phyloP scores from a whole-genome alignment of 1,139 yeast species.

The Saccharomycopsis phalli region DNA sequence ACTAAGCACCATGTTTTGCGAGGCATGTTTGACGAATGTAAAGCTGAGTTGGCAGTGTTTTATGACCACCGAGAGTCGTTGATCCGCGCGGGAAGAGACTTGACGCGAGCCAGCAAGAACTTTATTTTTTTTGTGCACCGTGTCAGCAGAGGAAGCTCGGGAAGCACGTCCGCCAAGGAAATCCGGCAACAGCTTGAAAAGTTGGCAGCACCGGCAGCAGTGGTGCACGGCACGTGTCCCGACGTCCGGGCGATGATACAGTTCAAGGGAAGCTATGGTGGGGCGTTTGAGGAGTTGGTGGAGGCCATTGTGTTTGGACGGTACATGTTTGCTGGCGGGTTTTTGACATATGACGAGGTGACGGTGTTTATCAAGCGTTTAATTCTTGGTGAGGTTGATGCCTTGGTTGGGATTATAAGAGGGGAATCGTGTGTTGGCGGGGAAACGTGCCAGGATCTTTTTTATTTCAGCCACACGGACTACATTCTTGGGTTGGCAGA shows the following conservation, averaged over 20 bases:
- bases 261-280: not conserved
- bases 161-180: too few species aligned
- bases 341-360: not conserved
- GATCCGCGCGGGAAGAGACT: not conserved
- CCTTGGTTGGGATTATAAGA: too few species aligned
- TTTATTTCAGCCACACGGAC: conserved; percentile 2
- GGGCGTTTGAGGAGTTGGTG: conserved; percentile 4
- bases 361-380: not conserved
- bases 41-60: too few species aligned
- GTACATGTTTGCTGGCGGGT: not conserved
- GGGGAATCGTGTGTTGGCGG: too few species aligned
- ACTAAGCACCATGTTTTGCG: too few species aligned
- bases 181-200: too few species aligned
- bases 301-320: conserved; percentile 5
- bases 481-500: conserved; percentile 4
- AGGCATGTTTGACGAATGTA: too few species aligned
- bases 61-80: not conserved
- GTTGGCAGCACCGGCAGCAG: too few species aligned
- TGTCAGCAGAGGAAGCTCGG: not conserved
- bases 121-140: conserved; percentile 7
- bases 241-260: not conserved
- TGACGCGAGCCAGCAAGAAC: conserved; percentile 4
- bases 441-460: too few species aligned
- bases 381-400: not conserved
- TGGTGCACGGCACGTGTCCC: too few species aligned